A percentile compares a stretch with the other conserved stretches of the same genome.
phyloP scores from a whole-genome alignment of 441 rosid species.

The Gossypium lobatum region DNA sequence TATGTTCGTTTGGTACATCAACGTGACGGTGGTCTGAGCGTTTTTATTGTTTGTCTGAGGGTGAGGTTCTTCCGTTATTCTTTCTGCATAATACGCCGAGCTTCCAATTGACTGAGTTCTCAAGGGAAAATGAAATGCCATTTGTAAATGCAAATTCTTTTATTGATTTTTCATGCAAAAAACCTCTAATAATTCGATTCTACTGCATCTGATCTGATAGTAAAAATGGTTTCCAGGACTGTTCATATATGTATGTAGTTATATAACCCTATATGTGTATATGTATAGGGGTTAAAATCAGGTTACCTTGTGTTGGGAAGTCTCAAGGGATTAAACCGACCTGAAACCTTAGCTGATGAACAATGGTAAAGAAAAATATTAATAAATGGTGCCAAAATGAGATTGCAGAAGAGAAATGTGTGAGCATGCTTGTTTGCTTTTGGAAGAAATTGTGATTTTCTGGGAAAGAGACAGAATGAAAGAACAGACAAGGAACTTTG shows the following conservation, averaged over 20 bases:
- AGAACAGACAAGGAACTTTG: conserved; percentile 10
- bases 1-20: conserved; percentile 40
- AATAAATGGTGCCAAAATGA: background rate
- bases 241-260: background rate
- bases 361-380: background rate
- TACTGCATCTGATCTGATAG: background rate
- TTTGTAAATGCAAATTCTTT: conserved; percentile 1
- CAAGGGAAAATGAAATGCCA: conserved; percentile 23
- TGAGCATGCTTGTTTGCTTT: background rate
- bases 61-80: conserved; percentile 38
- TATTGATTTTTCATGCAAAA: conserved; percentile 1
- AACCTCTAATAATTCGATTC: background rate
- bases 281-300: background rate
- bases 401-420: background rate
- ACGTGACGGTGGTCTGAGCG: conserved; percentile 45
- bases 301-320: background rate
- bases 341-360: background rate
- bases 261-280: background rate
- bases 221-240: background rate
- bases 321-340: background rate
- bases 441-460: conserved; percentile 2
- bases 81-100: conserved; percentile 25
- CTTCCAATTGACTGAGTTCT: conserved; percentile 23
- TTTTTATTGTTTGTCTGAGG: conserved; percentile 26
- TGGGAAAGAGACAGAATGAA: conserved; percentile 17